phyloP scores from a whole-genome alignment of 352 stramenopile species.

The Pythium myriotylum region DNA sequence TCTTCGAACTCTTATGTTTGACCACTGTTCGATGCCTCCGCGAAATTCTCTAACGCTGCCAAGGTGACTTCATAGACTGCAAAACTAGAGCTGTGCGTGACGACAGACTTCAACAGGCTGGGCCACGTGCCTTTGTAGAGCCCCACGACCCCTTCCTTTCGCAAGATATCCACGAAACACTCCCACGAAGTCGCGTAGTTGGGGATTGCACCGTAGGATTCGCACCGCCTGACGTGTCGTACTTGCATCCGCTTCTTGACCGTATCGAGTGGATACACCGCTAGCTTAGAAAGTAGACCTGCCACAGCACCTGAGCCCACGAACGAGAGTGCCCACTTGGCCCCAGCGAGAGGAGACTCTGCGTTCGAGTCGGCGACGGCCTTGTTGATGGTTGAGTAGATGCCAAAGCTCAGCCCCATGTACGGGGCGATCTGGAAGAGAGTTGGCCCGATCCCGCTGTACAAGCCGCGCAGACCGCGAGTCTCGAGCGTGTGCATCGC shows the following conservation, averaged over 20 bases:
- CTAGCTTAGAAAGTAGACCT: conserved; percentile 90
- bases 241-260: conserved; percentile 96
- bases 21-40: too few relatives aligned
- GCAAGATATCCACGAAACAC: conserved; percentile 65
- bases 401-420: conserved; percentile 95
- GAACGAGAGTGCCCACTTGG: conserved; percentile 50
- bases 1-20: too few relatives aligned
- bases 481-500: conserved; percentile 65
- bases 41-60: conserved; percentile 28
- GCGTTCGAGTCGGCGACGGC: conserved; percentile 30
- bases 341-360: conserved; percentile 14
- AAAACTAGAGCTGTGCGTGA: conserved; percentile 80
- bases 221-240: conserved; percentile 63
- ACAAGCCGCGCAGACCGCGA: conserved; percentile 87
- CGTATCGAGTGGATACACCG: conserved; percentile 95
- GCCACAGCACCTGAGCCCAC: conserved; percentile 85
- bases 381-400: conserved; percentile 82
- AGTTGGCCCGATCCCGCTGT: conserved; percentile 84
- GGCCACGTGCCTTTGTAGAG: conserved; percentile 83
- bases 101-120: conserved; percentile 80
- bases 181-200: conserved; percentile 63
- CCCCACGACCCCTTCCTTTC: conserved; percentile 59
- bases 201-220: conserved; percentile 68
- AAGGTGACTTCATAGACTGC: conserved; percentile 74
- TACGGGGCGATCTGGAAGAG: conserved; percentile 94